These are phyloP conservation scores for Talaromyces verruculosus DNA, from an alignment of 2,329 filamentous ascomycete genomes.

Conservation along the genomic window DNA sequence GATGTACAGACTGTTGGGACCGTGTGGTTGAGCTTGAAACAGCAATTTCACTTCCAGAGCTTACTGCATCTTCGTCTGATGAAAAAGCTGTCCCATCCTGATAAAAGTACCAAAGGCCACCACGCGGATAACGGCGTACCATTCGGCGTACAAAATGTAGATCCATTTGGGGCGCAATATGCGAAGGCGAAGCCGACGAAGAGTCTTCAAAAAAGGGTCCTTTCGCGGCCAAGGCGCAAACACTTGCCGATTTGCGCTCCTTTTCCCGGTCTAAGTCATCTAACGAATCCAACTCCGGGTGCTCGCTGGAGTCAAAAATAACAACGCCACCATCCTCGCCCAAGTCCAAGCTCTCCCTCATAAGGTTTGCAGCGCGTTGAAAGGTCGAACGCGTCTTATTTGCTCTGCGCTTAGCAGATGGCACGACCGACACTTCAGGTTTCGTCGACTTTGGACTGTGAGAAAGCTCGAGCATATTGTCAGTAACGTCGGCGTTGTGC, in stretches of 20 bases:
- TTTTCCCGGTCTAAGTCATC: not conserved
- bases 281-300: not conserved
- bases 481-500: not conserved
- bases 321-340: slow-evolving; percentile 44
- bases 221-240: not conserved
- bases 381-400: slow-evolving; percentile 37
- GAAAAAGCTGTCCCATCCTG: slow-evolving; percentile 23
- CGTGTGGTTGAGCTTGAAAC: not conserved
- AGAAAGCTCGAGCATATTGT: not conserved
- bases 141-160: slow-evolving; percentile 19
- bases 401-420: slow-evolving; percentile 18
- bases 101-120: slow-evolving; percentile 24
- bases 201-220: not conserved
- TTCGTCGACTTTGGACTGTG: not conserved
- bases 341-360: slow-evolving; percentile 42
- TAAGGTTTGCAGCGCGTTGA: slow-evolving; percentile 42
- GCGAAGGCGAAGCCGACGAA: not conserved
- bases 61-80: slow-evolving; percentile 21
- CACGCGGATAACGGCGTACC: slow-evolving; percentile 19
- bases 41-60: not conserved
- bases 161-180: slow-evolving; percentile 9
- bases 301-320: slow-evolving; percentile 31
- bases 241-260: not conserved
- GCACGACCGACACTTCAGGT: not conserved
- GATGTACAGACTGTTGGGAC: not conserved